phyloP scores from a whole-genome alignment of 2,329 filamentous ascomycete species.

The Penicillium sp. region DNA sequence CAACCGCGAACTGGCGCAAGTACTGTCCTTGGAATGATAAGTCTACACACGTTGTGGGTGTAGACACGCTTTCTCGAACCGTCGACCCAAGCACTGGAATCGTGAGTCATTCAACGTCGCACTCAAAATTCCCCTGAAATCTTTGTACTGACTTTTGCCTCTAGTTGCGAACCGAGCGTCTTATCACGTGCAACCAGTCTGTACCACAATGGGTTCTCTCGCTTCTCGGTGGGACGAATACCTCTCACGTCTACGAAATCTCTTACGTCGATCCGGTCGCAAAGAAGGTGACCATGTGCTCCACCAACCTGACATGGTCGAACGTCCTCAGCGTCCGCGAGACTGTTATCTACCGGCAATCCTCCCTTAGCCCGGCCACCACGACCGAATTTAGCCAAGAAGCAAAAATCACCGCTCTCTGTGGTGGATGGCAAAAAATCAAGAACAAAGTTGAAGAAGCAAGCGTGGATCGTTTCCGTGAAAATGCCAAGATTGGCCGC shows the following conservation, averaged over 20 bases:
- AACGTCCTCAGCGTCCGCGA: conserved; percentile 91
- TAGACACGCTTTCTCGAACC: conserved; percentile 80
- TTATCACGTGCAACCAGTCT: conserved; percentile 51
- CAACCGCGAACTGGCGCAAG: conserved; percentile 96
- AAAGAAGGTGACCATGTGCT: conserved; percentile 94
- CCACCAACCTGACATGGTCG: conserved; percentile 87
- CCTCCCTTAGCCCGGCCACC: conserved; percentile 44
- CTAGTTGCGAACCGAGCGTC: conserved; percentile 67
- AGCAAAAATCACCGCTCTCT: conserved; percentile 88
- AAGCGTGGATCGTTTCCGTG: conserved; percentile 80
- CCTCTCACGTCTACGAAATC: conserved; percentile 88
- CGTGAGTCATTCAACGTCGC: conserved; percentile 44
- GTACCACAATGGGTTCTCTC: conserved; percentile 61
- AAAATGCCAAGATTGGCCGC: conserved; percentile 85
- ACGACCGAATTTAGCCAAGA: conserved; percentile 83
- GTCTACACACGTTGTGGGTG: conserved; percentile 91
- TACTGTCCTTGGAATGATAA: conserved; percentile 99
- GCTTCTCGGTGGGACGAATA: conserved; percentile 74
- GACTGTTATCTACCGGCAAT: conserved; percentile 81
- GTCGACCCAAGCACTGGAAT: conserved; percentile 65
- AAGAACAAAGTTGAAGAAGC: conserved; percentile 95
- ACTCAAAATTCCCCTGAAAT: not conserved
- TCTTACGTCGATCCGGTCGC: conserved; percentile 83
- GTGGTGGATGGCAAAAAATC: conserved; percentile 95
- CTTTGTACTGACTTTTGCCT: conserved; percentile 9